Evolutionary conservation across 108 stramenopile genomes (phyloP).

Genomic region (Poteriospumella lacustris): DNA sequence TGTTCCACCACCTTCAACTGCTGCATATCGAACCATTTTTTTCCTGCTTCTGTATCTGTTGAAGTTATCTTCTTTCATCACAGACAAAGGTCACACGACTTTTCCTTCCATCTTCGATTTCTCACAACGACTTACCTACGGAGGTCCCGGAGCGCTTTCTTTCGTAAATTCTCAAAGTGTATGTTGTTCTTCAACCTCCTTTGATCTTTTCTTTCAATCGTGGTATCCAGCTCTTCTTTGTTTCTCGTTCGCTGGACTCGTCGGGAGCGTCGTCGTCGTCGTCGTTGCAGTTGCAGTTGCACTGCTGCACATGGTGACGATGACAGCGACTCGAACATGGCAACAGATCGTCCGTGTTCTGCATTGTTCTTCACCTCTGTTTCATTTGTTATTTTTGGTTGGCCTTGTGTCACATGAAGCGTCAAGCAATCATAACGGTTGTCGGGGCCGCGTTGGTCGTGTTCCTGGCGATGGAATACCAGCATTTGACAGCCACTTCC

Average conservation of each 20-base stretch:
- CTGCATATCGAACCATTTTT: slow-evolving; percentile 58
- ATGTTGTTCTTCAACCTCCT: background rate
- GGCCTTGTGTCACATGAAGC: too few species aligned
- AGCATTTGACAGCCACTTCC: too few species aligned
- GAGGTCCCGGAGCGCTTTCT: background rate
- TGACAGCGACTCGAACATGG: too few species aligned
- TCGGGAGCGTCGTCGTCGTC: background rate
- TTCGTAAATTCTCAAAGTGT: background rate
- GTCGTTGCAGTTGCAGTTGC: too few species aligned
- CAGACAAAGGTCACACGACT: background rate
- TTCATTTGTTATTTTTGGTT: too few species aligned
- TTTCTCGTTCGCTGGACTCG: background rate
- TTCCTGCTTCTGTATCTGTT: background rate
- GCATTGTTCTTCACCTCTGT: too few species aligned
- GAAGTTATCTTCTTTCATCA: background rate
- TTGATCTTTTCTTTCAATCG: background rate
- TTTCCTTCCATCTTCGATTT: background rate
- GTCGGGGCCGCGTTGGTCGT: too few species aligned
- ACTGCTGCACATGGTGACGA: too few species aligned
- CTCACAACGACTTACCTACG: background rate
- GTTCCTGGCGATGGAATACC: too few species aligned
- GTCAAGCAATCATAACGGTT: too few species aligned
- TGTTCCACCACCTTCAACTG: slow-evolving; percentile 91
- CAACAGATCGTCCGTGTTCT: too few species aligned
- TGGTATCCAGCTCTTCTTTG: background rate